A percentile compares a stretch with the other conserved stretches of the same genome.
These are phyloP conservation scores for Gastrolobium bilobum DNA, from an alignment of 306 rosid genomes.

Conservation along the genomic window DNA sequence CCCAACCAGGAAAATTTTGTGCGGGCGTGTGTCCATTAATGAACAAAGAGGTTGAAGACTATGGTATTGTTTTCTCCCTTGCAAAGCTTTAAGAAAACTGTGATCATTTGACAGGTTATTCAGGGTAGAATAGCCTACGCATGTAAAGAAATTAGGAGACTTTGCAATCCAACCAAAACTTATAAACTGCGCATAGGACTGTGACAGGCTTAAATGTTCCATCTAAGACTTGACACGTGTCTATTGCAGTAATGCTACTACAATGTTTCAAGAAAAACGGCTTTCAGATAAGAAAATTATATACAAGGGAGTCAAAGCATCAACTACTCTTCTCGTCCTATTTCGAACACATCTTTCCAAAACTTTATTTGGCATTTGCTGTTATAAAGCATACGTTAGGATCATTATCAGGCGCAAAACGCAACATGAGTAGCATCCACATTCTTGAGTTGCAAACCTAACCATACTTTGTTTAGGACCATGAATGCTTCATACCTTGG, in stretches of 20 bases:
- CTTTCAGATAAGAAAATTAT: slow-evolving; percentile 23
- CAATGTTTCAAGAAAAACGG: slow-evolving; percentile 31
- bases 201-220: slow-evolving; percentile 2
- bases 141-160: slow-evolving; percentile 21
- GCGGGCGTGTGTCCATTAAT: background rate
- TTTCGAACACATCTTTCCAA: slow-evolving; percentile 21
- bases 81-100: slow-evolving; percentile 21
- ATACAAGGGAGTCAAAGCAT: slow-evolving; percentile 31
- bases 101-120: slow-evolving; percentile 17
- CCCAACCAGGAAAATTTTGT: background rate
- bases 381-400: slow-evolving; percentile 28
- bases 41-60: slow-evolving; percentile 23
- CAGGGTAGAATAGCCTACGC: slow-evolving; percentile 3
- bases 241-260: slow-evolving; percentile 7
- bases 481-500: slow-evolving; percentile 71
- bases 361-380: slow-evolving; percentile 3
- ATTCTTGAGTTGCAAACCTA: slow-evolving; percentile 36
- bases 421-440: slow-evolving; percentile 9
- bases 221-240: background rate
- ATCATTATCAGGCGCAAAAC: slow-evolving; percentile 25
- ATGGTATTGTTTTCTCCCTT: background rate
- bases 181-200: background rate
- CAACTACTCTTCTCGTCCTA: slow-evolving; percentile 17
- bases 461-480: slow-evolving; percentile 36
- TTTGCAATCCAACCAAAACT: slow-evolving; percentile 29